Evolutionary conservation across 768 basidiomycete species (phyloP).

Genomic region (Amyloporia xantha): DNA sequence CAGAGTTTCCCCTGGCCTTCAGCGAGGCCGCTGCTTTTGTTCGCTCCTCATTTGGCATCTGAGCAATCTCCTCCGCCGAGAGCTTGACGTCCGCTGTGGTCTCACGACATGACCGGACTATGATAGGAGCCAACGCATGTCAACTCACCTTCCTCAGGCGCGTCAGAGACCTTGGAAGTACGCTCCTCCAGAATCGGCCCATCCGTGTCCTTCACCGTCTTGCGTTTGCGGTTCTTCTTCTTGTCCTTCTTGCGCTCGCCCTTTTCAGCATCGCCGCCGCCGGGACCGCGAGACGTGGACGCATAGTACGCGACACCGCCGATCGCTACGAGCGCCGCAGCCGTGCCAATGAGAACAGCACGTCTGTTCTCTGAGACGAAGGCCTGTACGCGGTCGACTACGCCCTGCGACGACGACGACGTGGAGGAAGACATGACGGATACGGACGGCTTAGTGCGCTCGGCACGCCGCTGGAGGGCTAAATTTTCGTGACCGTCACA

Average conservation of each 20-base stretch:
- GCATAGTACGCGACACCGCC: constrained; percentile 76
- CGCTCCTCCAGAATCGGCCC: constrained; percentile 80
- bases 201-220: constrained; percentile 48
- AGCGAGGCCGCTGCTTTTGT: constrained; percentile 51
- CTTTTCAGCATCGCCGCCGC: constrained; percentile 35
- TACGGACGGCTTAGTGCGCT: constrained; percentile 8
- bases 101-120: constrained; percentile 1
- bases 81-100: constrained; percentile 35
- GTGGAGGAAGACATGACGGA: constrained; percentile 24
- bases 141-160: constrained; percentile 20
- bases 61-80: constrained; percentile 48
- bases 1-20: constrained; percentile 66
- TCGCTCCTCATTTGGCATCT: constrained; percentile 46
- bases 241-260: constrained; percentile 42
- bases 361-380: constrained; percentile 77
- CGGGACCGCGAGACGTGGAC: constrained; percentile 41
- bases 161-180: constrained; percentile 34
- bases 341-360: constrained; percentile 64
- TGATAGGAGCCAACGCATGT: not conserved
- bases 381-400: constrained; percentile 58
- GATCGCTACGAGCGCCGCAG: constrained; percentile 62
- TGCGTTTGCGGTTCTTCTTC: constrained; percentile 55
- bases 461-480: constrained; percentile 2
- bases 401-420: constrained; percentile 22
- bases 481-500: constrained; percentile 11